These are phyloP conservation scores for Blepharisma japonicum DNA, from an alignment of 73 alveolate species.

Conservation along the genomic window DNA sequence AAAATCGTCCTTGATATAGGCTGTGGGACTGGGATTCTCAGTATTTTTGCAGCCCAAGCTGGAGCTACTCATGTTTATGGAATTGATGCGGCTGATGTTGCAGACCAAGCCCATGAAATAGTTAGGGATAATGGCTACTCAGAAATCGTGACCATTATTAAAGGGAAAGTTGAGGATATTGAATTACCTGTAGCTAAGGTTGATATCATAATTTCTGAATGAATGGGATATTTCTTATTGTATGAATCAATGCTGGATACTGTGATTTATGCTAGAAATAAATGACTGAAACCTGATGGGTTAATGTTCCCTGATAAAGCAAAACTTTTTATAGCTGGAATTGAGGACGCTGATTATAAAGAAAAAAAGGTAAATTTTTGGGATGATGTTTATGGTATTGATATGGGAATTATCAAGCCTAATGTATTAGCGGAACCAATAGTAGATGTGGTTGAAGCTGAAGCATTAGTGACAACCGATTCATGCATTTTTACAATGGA, in stretches of 20 bases:
- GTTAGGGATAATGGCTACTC: constrained; percentile 76
- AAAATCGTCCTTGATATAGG: constrained; percentile 96
- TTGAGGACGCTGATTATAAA: constrained; percentile 83
- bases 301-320: constrained; percentile 87
- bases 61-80: constrained; percentile 97
- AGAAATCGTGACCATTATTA: constrained; percentile 75
- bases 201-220: constrained; percentile 91
- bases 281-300: constrained; percentile 87
- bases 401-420: constrained; percentile 69
- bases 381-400: constrained; percentile 88
- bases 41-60: constrained; percentile 94
- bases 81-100: constrained; percentile 91
- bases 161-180: constrained; percentile 92
- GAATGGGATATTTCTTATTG: constrained; percentile 95
- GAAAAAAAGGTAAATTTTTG: constrained; percentile 77
- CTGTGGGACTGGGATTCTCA: constrained; percentile 95
- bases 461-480: constrained; percentile 54
- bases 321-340: constrained; percentile 78
- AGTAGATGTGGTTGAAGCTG: constrained; percentile 62
- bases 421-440: constrained; percentile 58
- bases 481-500: constrained; percentile 66
- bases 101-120: constrained; percentile 79
- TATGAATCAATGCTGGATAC: constrained; percentile 92
- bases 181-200: constrained; percentile 86
- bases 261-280: constrained; percentile 87